These are phyloP conservation scores for Mortierella sp. DNA, from an alignment of 371 early-diverging fungal genomes.

Conservation along the genomic window DNA sequence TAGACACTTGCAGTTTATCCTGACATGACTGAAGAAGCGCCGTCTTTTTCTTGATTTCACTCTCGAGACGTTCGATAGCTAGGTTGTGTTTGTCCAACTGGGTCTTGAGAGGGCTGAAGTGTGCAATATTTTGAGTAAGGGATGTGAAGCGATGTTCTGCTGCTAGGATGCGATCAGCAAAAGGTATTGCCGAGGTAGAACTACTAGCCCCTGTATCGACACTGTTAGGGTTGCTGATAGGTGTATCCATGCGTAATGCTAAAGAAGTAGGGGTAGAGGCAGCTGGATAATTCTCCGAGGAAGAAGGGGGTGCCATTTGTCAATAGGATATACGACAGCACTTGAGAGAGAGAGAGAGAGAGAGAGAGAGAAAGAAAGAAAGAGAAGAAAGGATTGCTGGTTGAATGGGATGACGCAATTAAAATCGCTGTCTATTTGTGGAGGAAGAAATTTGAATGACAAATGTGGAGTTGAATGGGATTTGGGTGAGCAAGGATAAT, in stretches of 20 bases:
- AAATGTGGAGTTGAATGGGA: slow-evolving; percentile 2
- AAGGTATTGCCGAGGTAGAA: slow-evolving; percentile 5
- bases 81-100: slow-evolving; percentile 51
- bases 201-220: neutral
- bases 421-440: neutral
- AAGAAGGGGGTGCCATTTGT: slow-evolving; percentile 14
- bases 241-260: slow-evolving; percentile 1
- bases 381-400: slow-evolving; percentile 3
- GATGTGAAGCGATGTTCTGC: slow-evolving; percentile 54
- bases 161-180: slow-evolving; percentile 43
- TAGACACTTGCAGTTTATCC: slow-evolving; percentile 43
- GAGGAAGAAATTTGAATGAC: neutral
- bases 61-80: slow-evolving; percentile 47
- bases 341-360: neutral
- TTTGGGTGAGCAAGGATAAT: neutral
- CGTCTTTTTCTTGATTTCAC: slow-evolving; percentile 47
- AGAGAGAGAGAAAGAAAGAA: neutral
- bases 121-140: slow-evolving; percentile 54
- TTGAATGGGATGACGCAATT: neutral
- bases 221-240: neutral
- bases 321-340: too few relatives aligned
- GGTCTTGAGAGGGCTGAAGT: slow-evolving; percentile 53
- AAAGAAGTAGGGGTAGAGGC: neutral
- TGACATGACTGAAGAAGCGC: slow-evolving; percentile 39
- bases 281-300: neutral